phyloP scores from a whole-genome alignment of 768 basidiomycete species.

The Collybia sordida region DNA sequence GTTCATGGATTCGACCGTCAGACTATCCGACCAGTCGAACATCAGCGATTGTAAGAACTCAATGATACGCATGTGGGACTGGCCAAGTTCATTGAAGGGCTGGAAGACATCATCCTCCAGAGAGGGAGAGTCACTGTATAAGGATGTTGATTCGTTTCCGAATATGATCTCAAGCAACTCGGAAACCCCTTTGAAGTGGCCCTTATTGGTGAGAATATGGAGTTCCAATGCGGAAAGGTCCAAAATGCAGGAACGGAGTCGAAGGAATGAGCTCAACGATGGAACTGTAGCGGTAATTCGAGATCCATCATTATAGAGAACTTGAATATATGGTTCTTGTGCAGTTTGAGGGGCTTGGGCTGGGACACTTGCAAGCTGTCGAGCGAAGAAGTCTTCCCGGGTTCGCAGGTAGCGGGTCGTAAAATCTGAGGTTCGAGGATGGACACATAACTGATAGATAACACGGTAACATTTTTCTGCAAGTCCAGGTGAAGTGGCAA shows the following conservation, averaged over 20 bases:
- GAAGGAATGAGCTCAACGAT: conserved; percentile 73
- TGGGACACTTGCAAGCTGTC: conserved; percentile 80
- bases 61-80: conserved; percentile 82
- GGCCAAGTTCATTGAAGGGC: conserved; percentile 72
- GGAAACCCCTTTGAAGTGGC: conserved; percentile 68
- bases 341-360: conserved; percentile 53
- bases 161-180: conserved; percentile 84
- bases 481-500: conserved; percentile 65
- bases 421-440: conserved; percentile 77
- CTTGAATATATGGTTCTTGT: conserved; percentile 53
- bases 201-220: conserved; percentile 79
- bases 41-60: conserved; percentile 86
- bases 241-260: conserved; percentile 80
- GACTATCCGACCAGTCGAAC: conserved; percentile 85
- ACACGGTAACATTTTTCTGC: conserved; percentile 87
- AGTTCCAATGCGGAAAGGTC: conserved; percentile 87
- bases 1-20: conserved; percentile 55
- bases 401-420: conserved; percentile 86
- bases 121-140: conserved; percentile 26
- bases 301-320: conserved; percentile 71
- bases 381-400: conserved; percentile 84
- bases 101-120: conserved; percentile 52
- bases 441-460: conserved; percentile 84
- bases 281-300: conserved; percentile 67
- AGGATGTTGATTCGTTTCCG: conserved; percentile 56